A percentile compares a stretch with the other conserved stretches of the same genome.
Evolutionary conservation across 148 eudicot genomes (phyloP).

Genomic region (Camellia lanceoleosa): DNA sequence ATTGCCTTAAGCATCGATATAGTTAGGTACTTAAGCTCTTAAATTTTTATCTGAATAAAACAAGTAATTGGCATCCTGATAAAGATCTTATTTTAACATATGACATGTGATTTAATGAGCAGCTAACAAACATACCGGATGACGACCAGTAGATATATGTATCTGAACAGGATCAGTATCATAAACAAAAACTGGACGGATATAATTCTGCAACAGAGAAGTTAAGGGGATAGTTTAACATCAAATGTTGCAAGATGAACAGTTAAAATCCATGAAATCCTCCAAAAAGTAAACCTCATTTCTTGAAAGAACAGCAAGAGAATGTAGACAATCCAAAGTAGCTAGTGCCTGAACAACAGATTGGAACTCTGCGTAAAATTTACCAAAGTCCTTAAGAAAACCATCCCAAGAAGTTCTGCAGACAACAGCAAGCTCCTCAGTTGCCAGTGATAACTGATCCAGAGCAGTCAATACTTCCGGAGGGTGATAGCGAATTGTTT

Average conservation of each 20-base stretch:
- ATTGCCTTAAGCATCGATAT: background rate
- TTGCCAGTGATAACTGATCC: slow-evolving; percentile 70
- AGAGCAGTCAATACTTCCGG: slow-evolving; percentile 77
- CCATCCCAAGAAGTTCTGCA: slow-evolving; percentile 77
- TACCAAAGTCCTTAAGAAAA: slow-evolving; percentile 59
- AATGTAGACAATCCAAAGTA: slow-evolving; percentile 81
- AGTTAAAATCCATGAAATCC: slow-evolving; percentile 6
- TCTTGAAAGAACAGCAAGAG: slow-evolving; percentile 78
- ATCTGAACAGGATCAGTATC: slow-evolving; percentile 74
- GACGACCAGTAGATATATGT: slow-evolving; percentile 70
- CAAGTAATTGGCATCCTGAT: background rate
- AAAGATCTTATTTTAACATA: background rate
- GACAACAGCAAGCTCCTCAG: slow-evolving; percentile 69
- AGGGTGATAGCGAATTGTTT: slow-evolving; percentile 87
- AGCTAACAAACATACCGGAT: slow-evolving; percentile 59
- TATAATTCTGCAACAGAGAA: slow-evolving; percentile 58
- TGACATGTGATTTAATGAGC: background rate
- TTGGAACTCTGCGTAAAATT: slow-evolving; percentile 67
- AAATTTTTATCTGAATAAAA: background rate
- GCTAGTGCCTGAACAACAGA: slow-evolving; percentile 92
- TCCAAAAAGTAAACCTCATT: slow-evolving; percentile 49
- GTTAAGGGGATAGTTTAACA: background rate
- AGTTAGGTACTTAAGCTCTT: background rate
- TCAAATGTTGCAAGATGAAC: background rate
- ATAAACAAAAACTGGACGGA: slow-evolving; percentile 71